Evolutionary conservation across 371 early-diverging fungal genomes (phyloP).

Genomic region (Apophysomyces sp.): DNA sequence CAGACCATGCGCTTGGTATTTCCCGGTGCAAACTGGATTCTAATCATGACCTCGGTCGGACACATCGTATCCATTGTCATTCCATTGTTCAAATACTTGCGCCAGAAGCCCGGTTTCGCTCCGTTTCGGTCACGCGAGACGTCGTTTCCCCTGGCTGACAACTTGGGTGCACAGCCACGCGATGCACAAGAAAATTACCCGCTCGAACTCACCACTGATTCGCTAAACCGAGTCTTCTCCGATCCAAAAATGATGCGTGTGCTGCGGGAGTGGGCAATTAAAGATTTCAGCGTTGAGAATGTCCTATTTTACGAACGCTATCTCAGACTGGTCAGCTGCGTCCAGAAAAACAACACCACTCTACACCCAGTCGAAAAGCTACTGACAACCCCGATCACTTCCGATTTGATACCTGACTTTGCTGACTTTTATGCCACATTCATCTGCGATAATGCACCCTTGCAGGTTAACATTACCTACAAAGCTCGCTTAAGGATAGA

Average conservation of each 20-base stretch:
- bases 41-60: conserved; percentile 10
- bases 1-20: background rate
- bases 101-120: background rate
- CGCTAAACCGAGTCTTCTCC: conserved; percentile 11
- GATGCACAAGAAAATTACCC: background rate
- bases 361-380: background rate
- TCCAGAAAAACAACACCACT: background rate
- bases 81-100: conserved; percentile 12
- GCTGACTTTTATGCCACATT: conserved; percentile 26
- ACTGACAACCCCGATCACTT: background rate
- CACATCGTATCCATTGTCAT: conserved; percentile 23
- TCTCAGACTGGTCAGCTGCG: conserved; percentile 6
- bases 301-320: conserved; percentile 31
- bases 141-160: background rate
- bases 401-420: conserved; percentile 8
- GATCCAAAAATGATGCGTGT: conserved; percentile 18
- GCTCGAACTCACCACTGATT: conserved; percentile 8
- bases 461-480: conserved; percentile 30
- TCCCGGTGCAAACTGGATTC: conserved; percentile 17
- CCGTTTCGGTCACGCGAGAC: background rate
- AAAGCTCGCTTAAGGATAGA: conserved; percentile 16
- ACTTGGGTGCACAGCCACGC: background rate
- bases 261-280: conserved; percentile 27
- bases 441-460: conserved; percentile 19
- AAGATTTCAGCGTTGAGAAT: conserved; percentile 38